Evolutionary conservation across 768 basidiomycete species (phyloP).

Genomic region (Amyloporia xantha): DNA sequence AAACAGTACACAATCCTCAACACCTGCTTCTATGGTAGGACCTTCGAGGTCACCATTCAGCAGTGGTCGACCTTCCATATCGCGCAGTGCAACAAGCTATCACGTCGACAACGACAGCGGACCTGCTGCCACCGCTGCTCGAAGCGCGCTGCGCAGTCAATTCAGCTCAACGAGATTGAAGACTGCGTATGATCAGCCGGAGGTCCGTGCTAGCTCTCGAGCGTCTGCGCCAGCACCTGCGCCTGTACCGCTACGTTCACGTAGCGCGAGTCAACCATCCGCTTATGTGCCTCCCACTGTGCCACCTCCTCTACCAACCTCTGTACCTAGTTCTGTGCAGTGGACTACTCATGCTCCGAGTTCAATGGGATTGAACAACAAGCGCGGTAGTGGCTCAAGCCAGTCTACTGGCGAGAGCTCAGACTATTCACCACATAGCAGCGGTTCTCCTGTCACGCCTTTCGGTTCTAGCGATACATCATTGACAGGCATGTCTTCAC

Average conservation of each 20-base stretch:
- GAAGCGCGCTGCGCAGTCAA: slow-evolving; percentile 51
- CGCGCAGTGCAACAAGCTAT: slow-evolving; percentile 40
- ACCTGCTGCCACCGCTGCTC: neutral
- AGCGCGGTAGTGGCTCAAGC: slow-evolving; percentile 81
- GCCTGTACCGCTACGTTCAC: slow-evolving; percentile 40
- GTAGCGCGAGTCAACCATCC: slow-evolving; percentile 76
- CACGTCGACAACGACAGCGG: slow-evolving; percentile 1
- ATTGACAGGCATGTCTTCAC: slow-evolving; percentile 45
- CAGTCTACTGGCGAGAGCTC: slow-evolving; percentile 78
- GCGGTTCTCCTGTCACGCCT: slow-evolving; percentile 81
- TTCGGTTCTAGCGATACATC: slow-evolving; percentile 89
- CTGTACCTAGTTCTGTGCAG: slow-evolving; percentile 34
- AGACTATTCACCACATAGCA: slow-evolving; percentile 72
- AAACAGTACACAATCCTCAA: slow-evolving; percentile 8
- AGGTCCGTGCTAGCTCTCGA: slow-evolving; percentile 14
- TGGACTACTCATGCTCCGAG: slow-evolving; percentile 44
- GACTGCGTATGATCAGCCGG: slow-evolving; percentile 41
- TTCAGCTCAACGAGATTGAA: slow-evolving; percentile 61
- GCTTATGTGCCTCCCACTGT: slow-evolving; percentile 52
- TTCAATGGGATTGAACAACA: slow-evolving; percentile 37
- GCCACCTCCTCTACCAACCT: slow-evolving; percentile 48
- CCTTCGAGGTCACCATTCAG: no score
- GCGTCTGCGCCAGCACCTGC: slow-evolving; percentile 5
- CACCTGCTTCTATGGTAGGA: slow-evolving; percentile 10
- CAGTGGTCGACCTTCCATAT: slow-evolving; percentile 33